Percentiles rank a stretch among this genome's conserved stretches.
Evolutionary conservation across 148 eudicot species (phyloP).

Genomic region (Chenopodium album): DNA sequence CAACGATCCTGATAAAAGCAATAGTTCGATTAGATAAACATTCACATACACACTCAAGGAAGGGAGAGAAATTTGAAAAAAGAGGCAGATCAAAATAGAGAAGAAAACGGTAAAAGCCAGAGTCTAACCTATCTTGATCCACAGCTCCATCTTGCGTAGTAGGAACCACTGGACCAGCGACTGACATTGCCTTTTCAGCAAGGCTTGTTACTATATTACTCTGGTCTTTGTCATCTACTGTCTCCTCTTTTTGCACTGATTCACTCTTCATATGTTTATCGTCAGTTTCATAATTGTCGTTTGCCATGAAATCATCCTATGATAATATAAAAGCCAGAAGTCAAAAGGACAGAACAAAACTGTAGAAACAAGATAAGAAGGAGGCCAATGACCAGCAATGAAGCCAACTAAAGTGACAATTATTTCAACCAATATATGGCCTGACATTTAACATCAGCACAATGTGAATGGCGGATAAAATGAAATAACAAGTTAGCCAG

Average conservation of each 20-base stretch:
- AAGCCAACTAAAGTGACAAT: not conserved
- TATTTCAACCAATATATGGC: not conserved
- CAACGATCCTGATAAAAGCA: conserved; percentile 61
- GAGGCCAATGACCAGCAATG: not conserved
- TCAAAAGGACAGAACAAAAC: conserved; percentile 1
- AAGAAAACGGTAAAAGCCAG: not conserved
- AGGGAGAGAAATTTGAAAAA: not conserved
- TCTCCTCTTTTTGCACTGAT: conserved; percentile 37
- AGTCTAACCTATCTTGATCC: conserved; percentile 80
- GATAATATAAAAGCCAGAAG: conserved; percentile 7
- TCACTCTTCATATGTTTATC: conserved; percentile 33
- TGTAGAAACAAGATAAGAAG: not conserved
- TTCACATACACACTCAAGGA: not conserved
- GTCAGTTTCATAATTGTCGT: conserved; percentile 32
- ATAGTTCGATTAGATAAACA: conserved; percentile 12
- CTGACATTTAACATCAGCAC: not conserved
- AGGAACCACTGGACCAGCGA: conserved; percentile 95
- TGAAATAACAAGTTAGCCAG: not conserved
- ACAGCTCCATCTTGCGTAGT: conserved; percentile 78
- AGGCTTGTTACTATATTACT: conserved; percentile 65
- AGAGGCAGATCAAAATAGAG: not conserved
- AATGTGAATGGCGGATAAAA: not conserved
- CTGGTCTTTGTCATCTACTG: conserved; percentile 37
- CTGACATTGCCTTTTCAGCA: conserved; percentile 96
- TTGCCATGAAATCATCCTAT: conserved; percentile 42